Evolutionary conservation across 768 basidiomycete genomes (phyloP).

Genomic region (Rossbeevera mucosa): DNA sequence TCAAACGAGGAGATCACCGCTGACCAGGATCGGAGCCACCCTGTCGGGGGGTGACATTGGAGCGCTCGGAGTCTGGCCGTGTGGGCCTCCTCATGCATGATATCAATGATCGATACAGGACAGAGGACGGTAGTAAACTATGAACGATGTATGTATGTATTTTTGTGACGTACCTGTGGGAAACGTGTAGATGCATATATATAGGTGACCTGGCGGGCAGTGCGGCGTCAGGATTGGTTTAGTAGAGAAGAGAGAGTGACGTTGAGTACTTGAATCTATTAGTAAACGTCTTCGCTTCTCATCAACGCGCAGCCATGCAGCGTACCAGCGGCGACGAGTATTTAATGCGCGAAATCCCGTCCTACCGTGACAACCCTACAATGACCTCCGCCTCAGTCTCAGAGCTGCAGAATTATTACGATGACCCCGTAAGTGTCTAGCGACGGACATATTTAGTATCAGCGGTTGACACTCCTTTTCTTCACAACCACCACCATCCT

Average conservation of each 20-base stretch:
- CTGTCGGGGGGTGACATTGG: slow-evolving; percentile 12
- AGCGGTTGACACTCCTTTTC: not conserved
- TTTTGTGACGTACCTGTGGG: not conserved
- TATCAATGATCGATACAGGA: not conserved
- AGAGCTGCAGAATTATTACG: slow-evolving; percentile 30
- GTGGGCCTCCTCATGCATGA: slow-evolving; percentile 13
- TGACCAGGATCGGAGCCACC: not conserved
- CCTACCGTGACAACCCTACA: slow-evolving; percentile 20
- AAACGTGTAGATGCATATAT: too few relatives aligned
- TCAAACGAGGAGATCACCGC: not conserved
- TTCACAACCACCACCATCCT: slow-evolving; percentile 1
- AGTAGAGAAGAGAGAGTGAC: too few relatives aligned
- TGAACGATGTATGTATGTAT: slow-evolving; percentile 3
- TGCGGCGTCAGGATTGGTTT: not conserved
- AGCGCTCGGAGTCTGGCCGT: slow-evolving; percentile 9
- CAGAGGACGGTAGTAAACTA: not conserved
- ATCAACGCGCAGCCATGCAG: slow-evolving; percentile 13
- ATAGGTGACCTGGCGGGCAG: not conserved
- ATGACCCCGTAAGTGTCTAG: slow-evolving; percentile 20
- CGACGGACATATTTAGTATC: slow-evolving; percentile 5
- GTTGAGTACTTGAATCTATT: not conserved
- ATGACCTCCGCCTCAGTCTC: slow-evolving; percentile 15
- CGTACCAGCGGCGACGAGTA: slow-evolving; percentile 22
- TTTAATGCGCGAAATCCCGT: slow-evolving; percentile 23
- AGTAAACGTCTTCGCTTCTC: not conserved